Evolutionary conservation across 2,329 filamentous ascomycete species (phyloP), one percentile per base, ranked within the genome.

Genomic region (Talaromyces sp.): DNA sequence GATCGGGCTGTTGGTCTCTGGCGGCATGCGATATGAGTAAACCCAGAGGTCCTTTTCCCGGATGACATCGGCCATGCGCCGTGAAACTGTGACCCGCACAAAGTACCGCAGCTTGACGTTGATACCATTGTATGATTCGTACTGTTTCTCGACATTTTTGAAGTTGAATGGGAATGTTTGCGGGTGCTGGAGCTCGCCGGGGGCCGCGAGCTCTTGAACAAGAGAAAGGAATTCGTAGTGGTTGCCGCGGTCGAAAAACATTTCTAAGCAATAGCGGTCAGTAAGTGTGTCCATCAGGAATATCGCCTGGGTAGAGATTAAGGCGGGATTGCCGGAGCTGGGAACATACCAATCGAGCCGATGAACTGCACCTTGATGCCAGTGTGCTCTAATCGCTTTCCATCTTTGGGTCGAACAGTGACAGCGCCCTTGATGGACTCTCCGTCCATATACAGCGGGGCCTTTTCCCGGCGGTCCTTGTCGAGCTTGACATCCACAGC

Each of bases 351-450:
- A 82, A 99, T 99, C 65, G 93, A 96, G 75, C 95, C 95, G 71
- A 99, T 97, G 81, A 99, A 99, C 76, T 99, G 95, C 71, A 99
- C 93, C 80, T 99, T 99, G 84, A 99, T 97, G 70, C 95, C 95
- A 11, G 93, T 98, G 78, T 99, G 95, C 78, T 99, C 95, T 72
- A 99, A 83, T 64, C 95, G 87, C 83, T 98, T 98, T 73, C 95
- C 95, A 83, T 99, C 95, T 79, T 99, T 99, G 56, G 95, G 95
- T 68, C 95, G 84, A 68, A 99, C 88, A 8, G 95, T 99, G 64
- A 99, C 93, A 57, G 90, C 90, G 71, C 93, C 95, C 82, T 96
- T 97, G 73, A 99, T 93, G 49, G 93, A 97, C 82, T 99, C 95
- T 69, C 96, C 95, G 74, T 99, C 95, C 84, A 96, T 93, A 77